Conservation (phyloP, 2,329 filamentous ascomycete species). For the Fusarium nisikadoi region DNA sequence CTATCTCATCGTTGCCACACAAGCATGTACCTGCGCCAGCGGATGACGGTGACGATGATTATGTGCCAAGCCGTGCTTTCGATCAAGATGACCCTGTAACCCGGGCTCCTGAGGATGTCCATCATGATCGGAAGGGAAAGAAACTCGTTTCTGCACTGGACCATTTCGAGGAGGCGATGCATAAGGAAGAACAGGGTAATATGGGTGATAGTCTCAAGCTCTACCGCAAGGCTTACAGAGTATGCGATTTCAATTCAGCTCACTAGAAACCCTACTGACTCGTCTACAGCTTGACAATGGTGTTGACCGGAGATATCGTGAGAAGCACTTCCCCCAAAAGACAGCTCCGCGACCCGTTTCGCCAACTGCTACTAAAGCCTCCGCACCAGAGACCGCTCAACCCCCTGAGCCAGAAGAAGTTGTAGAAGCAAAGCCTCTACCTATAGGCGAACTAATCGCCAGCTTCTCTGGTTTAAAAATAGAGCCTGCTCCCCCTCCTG, state of each 20-base stretch:
- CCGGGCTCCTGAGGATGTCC: slow-evolving; percentile 4
- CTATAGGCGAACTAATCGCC: slow-evolving; percentile 75
- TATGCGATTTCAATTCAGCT: slow-evolving; percentile 48
- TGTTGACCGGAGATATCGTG: slow-evolving; percentile 88
- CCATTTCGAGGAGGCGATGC: slow-evolving; percentile 91
- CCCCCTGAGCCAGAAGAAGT: slow-evolving; percentile 55
- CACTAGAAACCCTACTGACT: neutral
- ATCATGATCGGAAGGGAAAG: slow-evolving; percentile 31
- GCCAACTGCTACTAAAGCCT: slow-evolving; percentile 32
- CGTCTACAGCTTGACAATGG: slow-evolving; percentile 70
- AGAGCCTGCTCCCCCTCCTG: slow-evolving; percentile 70
- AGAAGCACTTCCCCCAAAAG: slow-evolving; percentile 83
- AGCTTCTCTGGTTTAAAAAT: slow-evolving; percentile 80
- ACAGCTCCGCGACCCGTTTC: slow-evolving; percentile 28
- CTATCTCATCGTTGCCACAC: slow-evolving; percentile 34
- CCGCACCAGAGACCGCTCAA: neutral
- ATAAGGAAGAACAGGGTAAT: slow-evolving; percentile 85
- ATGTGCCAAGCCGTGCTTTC: slow-evolving; percentile 49
- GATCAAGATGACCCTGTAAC: slow-evolving; percentile 39
- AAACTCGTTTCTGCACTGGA: slow-evolving; percentile 83
- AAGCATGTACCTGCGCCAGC: slow-evolving; percentile 17
- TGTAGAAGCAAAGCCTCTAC: slow-evolving; percentile 59
- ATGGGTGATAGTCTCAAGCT: slow-evolving; percentile 88
- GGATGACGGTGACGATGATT: slow-evolving; percentile 52
- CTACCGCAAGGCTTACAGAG: slow-evolving; percentile 90